A percentile compares a stretch with the other conserved stretches of the same genome.
These are phyloP conservation scores for Phaeophleospora eucalypticola DNA, from an alignment of 2,329 filamentous ascomycete species.

Conservation along the genomic window DNA sequence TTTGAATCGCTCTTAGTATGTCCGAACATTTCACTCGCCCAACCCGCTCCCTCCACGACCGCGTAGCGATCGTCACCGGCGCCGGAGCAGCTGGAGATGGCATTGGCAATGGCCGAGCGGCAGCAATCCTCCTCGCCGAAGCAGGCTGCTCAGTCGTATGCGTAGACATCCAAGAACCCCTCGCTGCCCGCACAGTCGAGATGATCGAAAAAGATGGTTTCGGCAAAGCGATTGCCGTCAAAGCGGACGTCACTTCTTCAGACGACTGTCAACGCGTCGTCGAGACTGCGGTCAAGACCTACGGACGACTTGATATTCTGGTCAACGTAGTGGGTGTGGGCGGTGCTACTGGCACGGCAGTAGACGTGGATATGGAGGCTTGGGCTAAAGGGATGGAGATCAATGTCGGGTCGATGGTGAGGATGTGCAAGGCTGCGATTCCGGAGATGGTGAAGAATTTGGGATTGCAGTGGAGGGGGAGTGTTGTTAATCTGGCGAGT, in stretches of 20 bases:
- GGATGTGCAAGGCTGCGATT: constrained; percentile 51
- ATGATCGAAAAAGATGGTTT: constrained; percentile 45
- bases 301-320: constrained; percentile 58
- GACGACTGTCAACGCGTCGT: constrained; percentile 48
- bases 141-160: constrained; percentile 59
- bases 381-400: constrained; percentile 57
- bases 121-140: constrained; percentile 56
- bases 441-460: constrained; percentile 56
- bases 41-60: constrained; percentile 38
- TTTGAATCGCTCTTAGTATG: constrained; percentile 18
- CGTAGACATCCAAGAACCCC: constrained; percentile 49
- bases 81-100: constrained; percentile 55
- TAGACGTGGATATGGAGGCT: constrained; percentile 56
- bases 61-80: constrained; percentile 56
- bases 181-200: constrained; percentile 52
- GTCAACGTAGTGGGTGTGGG: constrained; percentile 62
- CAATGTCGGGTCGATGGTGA: constrained; percentile 63
- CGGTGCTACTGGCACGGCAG: constrained; percentile 56
- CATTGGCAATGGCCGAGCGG: constrained; percentile 58
- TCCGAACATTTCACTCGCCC: constrained; percentile 30
- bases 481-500: constrained; percentile 60
- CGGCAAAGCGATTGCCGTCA: constrained; percentile 42
- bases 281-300: constrained; percentile 43
- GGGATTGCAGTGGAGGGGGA: constrained; percentile 45
- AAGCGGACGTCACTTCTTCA: constrained; percentile 54